Percentiles rank a stretch among this genome's conserved stretches.
These are phyloP conservation scores for Alopecurus myosuroides DNA, from an alignment of 176 grass and related monocot species.

Conservation along the genomic window DNA sequence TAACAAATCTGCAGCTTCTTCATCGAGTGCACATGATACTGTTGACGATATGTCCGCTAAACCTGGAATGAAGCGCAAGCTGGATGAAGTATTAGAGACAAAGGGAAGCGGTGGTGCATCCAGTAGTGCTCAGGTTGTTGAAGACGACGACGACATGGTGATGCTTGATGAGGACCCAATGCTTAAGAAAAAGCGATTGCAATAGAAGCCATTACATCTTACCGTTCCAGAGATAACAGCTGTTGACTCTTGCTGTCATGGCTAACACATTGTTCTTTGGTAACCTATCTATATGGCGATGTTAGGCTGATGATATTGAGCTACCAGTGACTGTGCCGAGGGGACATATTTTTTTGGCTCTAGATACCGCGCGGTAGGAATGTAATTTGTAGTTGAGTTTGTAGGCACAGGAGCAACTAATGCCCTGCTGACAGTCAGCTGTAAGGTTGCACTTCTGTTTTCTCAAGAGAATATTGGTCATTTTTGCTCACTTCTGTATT, in stretches of 20 bases:
- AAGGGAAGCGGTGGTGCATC: conserved; percentile 40
- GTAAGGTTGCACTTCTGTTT: conserved; percentile 9
- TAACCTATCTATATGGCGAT: conserved; percentile 16
- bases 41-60: conserved; percentile 18
- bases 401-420: conserved; percentile 36
- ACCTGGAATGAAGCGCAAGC: conserved; percentile 72
- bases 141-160: conserved; percentile 55
- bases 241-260: conserved; percentile 39
- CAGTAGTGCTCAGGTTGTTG: conserved; percentile 51
- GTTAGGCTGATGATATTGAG: conserved; percentile 29
- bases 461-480: neutral
- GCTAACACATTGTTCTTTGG: conserved; percentile 55
- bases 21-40: conserved; percentile 8
- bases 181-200: conserved; percentile 69
- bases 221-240: conserved; percentile 14
- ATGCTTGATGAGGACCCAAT: conserved; percentile 53
- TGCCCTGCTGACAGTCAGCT: conserved; percentile 19
- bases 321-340: neutral
- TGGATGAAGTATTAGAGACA: conserved; percentile 49
- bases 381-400: conserved; percentile 60
- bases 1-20: conserved; percentile 32
- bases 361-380: conserved; percentile 31
- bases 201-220: conserved; percentile 32
- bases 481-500: neutral
- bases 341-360: conserved; percentile 11